Percentiles rank a stretch among this genome's conserved stretches.
phyloP scores from a whole-genome alignment of 108 stramenopile species.

The Cyclostephanos invisitatus region DNA sequence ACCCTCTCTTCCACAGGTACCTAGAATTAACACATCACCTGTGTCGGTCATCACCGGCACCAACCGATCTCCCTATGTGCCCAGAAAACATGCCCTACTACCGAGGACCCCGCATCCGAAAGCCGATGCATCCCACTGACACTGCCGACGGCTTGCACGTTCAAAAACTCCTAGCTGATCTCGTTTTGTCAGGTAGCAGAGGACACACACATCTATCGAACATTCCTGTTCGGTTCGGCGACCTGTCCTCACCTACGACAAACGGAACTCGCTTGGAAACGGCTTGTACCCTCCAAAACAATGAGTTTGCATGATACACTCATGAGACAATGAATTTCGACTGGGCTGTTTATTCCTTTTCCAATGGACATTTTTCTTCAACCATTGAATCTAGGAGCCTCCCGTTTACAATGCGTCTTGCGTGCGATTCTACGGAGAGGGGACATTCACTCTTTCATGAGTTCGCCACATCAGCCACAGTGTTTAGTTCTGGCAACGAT shows the following conservation, averaged over 20 bases:
- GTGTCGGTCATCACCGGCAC: no score
- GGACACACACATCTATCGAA: not conserved
- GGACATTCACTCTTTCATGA: not conserved
- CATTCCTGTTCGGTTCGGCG: not conserved
- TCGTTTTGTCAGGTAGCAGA: no score
- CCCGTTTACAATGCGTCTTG: not conserved
- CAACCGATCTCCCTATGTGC: not conserved
- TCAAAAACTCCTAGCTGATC: no score
- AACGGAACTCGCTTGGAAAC: no score
- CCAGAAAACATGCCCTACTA: slow-evolving; percentile 8
- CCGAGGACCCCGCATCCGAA: not conserved
- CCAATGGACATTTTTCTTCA: slow-evolving; percentile 5
- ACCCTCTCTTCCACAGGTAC: slow-evolving; percentile 8
- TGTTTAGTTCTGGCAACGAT: not conserved
- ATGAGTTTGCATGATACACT: not conserved
- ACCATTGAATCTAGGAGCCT: not conserved
- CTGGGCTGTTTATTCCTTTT: slow-evolving; percentile 1
- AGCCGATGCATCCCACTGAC: no score
- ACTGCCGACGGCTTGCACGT: not conserved
- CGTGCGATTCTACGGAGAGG: not conserved
- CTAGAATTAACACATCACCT: no score
- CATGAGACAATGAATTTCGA: not conserved
- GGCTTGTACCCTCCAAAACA: not conserved
- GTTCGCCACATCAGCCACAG: not conserved
- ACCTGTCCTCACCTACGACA: not conserved